A percentile compares a stretch with the other conserved stretches of the same genome.
Evolutionary conservation across 1,284 basidiomycete species (phyloP).

Genomic region (Entoloma clypeatum): DNA sequence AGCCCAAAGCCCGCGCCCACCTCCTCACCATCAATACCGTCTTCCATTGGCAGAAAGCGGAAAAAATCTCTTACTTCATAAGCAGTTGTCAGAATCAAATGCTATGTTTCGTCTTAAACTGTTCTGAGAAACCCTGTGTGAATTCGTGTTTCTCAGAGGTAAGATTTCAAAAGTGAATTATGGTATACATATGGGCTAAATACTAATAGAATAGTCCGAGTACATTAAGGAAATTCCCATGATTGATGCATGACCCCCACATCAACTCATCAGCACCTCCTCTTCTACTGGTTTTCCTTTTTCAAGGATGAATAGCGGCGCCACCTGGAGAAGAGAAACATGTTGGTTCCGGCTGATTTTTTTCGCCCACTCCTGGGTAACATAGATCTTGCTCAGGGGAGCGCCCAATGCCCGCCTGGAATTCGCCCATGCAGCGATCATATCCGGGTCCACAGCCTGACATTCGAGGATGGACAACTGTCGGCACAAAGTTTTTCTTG

Average conservation of each 20-base stretch:
- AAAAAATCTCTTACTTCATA: constrained; percentile 34
- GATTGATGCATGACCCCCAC: too few species aligned
- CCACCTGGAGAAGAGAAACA: constrained; percentile 15
- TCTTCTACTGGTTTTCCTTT: constrained; percentile 36
- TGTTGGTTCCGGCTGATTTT: constrained; percentile 19
- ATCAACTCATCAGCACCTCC: constrained; percentile 29
- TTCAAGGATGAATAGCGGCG: constrained; percentile 21
- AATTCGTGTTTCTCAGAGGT: too few species aligned
- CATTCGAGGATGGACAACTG: constrained; percentile 41
- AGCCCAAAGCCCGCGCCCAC: constrained; percentile 5
- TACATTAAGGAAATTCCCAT: too few species aligned
- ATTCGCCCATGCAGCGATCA: constrained; percentile 23
- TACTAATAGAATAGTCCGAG: too few species aligned
- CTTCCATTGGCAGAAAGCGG: constrained; percentile 39
- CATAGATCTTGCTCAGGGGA: constrained; percentile 32
- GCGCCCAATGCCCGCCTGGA: constrained; percentile 22
- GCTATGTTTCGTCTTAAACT: too few species aligned
- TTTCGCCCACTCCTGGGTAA: constrained; percentile 20
- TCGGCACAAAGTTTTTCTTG: constrained; percentile 32
- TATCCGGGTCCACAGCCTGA: constrained; percentile 25
- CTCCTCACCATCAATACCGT: constrained; percentile 21
- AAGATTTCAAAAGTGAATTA: too few species aligned
- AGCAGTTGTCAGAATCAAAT: too few species aligned
- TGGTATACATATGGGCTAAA: too few species aligned
- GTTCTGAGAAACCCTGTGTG: too few species aligned